Conservation (phyloP, 202 grass and related monocot genomes). For the Saccharum hybrid region DNA sequence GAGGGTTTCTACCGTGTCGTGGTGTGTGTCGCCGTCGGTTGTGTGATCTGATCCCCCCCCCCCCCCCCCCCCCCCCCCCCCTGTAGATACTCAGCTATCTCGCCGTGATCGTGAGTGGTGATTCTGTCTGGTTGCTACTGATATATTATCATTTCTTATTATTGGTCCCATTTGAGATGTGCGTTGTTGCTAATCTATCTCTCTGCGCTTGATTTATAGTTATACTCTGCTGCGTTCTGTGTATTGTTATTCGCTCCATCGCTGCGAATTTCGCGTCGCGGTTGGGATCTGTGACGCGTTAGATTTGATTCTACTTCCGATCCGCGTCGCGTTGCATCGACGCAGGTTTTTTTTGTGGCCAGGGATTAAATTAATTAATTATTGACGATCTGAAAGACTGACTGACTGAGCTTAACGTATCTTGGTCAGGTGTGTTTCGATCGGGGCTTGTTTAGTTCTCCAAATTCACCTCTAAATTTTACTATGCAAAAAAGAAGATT, state of each 20-base stretch:
- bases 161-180: background rate
- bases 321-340: background rate
- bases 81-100: slow-evolving; percentile 45
- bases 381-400: background rate
- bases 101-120: background rate
- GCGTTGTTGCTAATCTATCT: background rate
- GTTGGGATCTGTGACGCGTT: background rate
- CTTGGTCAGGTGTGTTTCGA: background rate
- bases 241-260: too few relatives aligned
- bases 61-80: too few relatives aligned
- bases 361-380: background rate
- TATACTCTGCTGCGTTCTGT: too few relatives aligned
- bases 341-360: background rate
- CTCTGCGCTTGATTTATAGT: background rate
- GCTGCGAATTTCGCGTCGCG: background rate
- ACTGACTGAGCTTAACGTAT: background rate
- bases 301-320: background rate
- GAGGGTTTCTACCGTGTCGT: background rate
- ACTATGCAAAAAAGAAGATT: too few relatives aligned
- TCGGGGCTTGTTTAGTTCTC: too few relatives aligned
- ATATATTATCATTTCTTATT: background rate
- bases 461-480: too few relatives aligned
- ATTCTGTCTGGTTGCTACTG: slow-evolving; percentile 3
- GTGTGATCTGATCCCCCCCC: slow-evolving; percentile 23
- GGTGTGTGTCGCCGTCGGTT: background rate